Evolutionary conservation across 768 basidiomycete species (phyloP), one percentile per base, ranked within the genome.

Genomic region (Suillus lakei): DNA sequence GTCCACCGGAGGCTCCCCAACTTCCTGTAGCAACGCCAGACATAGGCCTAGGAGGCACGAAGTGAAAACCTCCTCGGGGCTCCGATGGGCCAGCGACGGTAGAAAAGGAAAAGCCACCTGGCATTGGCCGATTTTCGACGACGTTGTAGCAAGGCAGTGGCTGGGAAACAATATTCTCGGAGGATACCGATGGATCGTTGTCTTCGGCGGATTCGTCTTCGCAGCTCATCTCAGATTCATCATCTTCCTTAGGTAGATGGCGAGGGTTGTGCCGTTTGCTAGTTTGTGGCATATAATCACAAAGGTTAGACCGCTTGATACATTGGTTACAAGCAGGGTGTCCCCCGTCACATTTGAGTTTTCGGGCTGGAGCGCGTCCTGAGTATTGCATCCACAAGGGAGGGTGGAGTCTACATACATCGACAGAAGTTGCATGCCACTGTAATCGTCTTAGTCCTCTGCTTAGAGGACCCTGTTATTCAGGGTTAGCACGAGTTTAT

Each of bases 401-500:
- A 71, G 67, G 67, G 63, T 41, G 55, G 62, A 64, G 62, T 63
- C 48, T 53, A 84, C 91, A 79, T 76, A 93, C 93, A 93, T 67
- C 93, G 90, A 80, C 93, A 95, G 76, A 95, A 95, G 77, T 95
- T 93, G 81, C 93, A 95, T 44, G 93, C 93, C 53, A 94, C 92
- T 26, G 90, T 92, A 62, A 94, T 94, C 78, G 94, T 93, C 82
- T 93, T 93, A 62, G 89, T 86, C 64, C 91, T 85, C 69, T 86
- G 86, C 69, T 90, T 89, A 67, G 83, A 82, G 39, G 87, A 85
- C 74, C 83, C 88, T 88, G 69, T 62, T 65, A 43, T 64, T 66
- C 16, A 56, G 41, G 67, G 62, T 65, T 69, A 65, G 68, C 69
- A 69, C 64, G 63, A 60, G 41, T 58, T 64, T 55, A 56, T 61